phyloP scores from a whole-genome alignment of 257 asterid species.

The Petunia secreta region DNA sequence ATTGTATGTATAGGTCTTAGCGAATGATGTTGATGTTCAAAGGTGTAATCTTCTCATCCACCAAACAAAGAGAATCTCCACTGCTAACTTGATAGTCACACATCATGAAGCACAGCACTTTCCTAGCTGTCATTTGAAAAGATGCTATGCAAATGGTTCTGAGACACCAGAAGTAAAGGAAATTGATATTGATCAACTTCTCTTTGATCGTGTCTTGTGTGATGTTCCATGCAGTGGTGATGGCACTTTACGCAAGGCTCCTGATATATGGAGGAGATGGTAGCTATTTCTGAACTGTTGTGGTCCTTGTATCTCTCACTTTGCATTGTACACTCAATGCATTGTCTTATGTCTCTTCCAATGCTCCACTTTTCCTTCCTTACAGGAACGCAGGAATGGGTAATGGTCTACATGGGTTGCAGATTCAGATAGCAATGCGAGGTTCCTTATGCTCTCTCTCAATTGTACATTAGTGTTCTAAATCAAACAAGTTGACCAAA shows the following conservation, averaged over 20 bases:
- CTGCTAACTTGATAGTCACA: conserved; percentile 96
- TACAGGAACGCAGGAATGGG: conserved; percentile 88
- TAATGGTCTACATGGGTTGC: conserved; percentile 91
- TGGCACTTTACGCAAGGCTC: conserved; percentile 98
- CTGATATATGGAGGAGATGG: conserved; percentile 99
- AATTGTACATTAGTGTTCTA: conserved; percentile 17
- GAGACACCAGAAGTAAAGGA: conserved; percentile 48
- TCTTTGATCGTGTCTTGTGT: conserved; percentile 95
- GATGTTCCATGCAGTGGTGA: conserved; percentile 99
- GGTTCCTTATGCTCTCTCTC: conserved; percentile 45
- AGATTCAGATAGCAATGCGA: conserved; percentile 96
- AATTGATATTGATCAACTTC: conserved; percentile 67
- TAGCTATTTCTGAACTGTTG: conserved; percentile 34
- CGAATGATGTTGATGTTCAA: conserved; percentile 95
- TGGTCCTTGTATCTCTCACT: conserved; percentile 9
- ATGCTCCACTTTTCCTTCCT: conserved; percentile 17
- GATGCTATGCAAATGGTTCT: conserved; percentile 41
- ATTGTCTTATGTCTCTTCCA: conserved; percentile 8
- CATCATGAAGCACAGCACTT: conserved; percentile 99
- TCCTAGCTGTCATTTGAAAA: conserved; percentile 79
- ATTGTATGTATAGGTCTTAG: conserved; percentile 65
- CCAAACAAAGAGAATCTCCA: conserved; percentile 98
- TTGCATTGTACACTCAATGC: conserved; percentile 19
- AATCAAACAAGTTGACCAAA: not conserved
- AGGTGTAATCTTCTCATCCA: conserved; percentile 99